Evolutionary conservation across 805 yeast genomes (phyloP), one percentile per base, ranked within the genome.

Genomic region (Monosporozyma solicola): DNA sequence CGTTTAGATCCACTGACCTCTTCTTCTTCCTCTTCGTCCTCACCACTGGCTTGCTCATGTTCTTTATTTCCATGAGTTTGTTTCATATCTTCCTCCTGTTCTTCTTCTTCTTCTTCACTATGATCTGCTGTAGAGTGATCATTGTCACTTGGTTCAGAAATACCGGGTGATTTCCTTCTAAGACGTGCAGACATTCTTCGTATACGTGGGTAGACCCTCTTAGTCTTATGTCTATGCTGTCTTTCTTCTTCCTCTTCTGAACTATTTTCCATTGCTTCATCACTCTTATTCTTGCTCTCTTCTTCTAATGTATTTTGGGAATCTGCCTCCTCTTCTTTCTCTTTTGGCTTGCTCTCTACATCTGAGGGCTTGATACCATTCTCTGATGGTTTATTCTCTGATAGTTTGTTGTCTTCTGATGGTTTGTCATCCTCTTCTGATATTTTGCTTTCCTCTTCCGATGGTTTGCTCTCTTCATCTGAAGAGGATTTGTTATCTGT

Each of bases 41-140:
- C 52, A 27, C 47, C 53, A 37, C 49, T 48, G 20, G 48, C 59
- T 25, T 54, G 47, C 6, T 55, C 56, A 31, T 54, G 58, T 25
- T 56, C 61, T 37, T 57, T 59, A 5, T 54, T 61, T 15, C 31
- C 53, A 29, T 57, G 51, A 33, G 45, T 53, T 50, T 53, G 58
- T 29, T 50, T 61, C 10, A 44, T 53, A 20, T 46, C 53, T 16
- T 51, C 54, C 29, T 41, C 58, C 6, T 52, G 57, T 10, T 54
- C 59, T 8, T 54, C 59, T 10, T 51, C 51, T 31, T 57, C 61
- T 33, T 51, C 56, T 27, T 55, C 60, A 4, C 54, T 60, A 24
- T 33, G 51, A 24, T 56, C 53, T 24, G 41, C 54, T 48, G 53
- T 57, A 31, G 50, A 59, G 5, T 47, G 53, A n/a, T 48, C 54